These are phyloP conservation scores for Macrolepiota dolichaula DNA, from an alignment of 768 basidiomycete genomes.

Conservation along the genomic window DNA sequence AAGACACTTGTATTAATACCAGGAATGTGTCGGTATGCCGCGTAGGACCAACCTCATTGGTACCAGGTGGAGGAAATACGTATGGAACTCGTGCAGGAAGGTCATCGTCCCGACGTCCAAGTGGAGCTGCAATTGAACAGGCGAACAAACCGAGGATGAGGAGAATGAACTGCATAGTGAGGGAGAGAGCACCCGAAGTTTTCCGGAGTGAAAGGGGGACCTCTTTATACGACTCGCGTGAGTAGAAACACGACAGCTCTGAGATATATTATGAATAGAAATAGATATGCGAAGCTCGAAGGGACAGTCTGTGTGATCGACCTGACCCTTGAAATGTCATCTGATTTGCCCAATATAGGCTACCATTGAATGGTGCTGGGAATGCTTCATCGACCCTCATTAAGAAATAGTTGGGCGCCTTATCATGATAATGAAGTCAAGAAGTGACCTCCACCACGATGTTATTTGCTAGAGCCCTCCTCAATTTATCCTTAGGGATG, in stretches of 20 bases:
- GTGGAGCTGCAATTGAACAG: neutral
- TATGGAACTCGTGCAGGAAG: constrained; percentile 41
- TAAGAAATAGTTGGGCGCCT: neutral
- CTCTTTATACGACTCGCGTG: constrained; percentile 8
- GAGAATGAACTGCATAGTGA: neutral
- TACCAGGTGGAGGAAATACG: constrained; percentile 34
- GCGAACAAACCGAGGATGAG: neutral
- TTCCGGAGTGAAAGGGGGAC: no score
- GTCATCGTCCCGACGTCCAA: constrained; percentile 29
- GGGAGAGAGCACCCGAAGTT: neutral
- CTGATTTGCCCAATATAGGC: neutral
- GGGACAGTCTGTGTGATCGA: neutral
- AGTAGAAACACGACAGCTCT: neutral
- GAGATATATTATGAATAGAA: neutral
- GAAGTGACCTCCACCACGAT: neutral
- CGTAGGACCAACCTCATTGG: constrained; percentile 20
- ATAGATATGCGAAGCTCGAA: constrained; percentile 1
- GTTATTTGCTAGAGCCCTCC: neutral
- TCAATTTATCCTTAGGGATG: neutral
- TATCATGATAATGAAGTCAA: neutral
- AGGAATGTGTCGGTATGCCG: neutral
- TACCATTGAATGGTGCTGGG: neutral
- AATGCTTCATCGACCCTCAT: neutral
- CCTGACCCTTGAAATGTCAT: constrained; percentile 1
- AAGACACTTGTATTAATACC: neutral